Conservation (phyloP, 176 grass and related monocot species). For the Elymus sibiricus region DNA sequence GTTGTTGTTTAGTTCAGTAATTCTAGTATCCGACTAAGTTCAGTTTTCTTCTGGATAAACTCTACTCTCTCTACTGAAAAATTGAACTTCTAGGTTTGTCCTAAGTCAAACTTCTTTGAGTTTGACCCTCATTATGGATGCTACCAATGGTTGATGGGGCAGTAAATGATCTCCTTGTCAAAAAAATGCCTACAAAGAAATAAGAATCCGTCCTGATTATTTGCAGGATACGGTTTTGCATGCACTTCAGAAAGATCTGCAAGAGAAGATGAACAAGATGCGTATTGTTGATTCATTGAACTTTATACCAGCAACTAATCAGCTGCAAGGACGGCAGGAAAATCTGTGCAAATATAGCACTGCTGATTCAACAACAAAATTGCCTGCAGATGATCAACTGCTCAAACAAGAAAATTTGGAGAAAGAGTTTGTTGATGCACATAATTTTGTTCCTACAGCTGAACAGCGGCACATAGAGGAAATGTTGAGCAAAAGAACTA, state of each 20-base stretch:
- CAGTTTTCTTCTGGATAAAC: not conserved
- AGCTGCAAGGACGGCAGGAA: conserved; percentile 22
- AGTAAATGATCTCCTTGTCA: conserved; percentile 19
- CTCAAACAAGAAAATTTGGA: conserved; percentile 7
- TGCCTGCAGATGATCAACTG: conserved; percentile 14
- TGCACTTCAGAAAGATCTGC: conserved; percentile 54
- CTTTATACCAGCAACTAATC: conserved; percentile 39
- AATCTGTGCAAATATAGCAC: conserved; percentile 19
- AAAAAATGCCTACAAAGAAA: not conserved
- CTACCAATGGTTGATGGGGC: not conserved
- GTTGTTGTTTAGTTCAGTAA: not conserved
- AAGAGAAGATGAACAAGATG: conserved; percentile 55
- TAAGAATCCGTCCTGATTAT: conserved; percentile 1
- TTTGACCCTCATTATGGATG: not conserved
- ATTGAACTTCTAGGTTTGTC: too few relatives aligned
- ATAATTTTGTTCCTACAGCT: conserved; percentile 30
- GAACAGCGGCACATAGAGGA: conserved; percentile 10
- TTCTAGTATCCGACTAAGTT: not conserved
- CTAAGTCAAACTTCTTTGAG: too few relatives aligned
- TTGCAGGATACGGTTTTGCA: conserved; percentile 41
- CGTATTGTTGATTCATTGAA: conserved; percentile 49
- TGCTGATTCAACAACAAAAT: conserved; percentile 20
- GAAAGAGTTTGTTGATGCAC: conserved; percentile 20
- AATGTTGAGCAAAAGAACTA: conserved; percentile 20
- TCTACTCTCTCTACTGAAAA: not conserved